Evolutionary conservation across 176 grass and related monocot species (phyloP).

Genomic region (Oryza nivara): DNA sequence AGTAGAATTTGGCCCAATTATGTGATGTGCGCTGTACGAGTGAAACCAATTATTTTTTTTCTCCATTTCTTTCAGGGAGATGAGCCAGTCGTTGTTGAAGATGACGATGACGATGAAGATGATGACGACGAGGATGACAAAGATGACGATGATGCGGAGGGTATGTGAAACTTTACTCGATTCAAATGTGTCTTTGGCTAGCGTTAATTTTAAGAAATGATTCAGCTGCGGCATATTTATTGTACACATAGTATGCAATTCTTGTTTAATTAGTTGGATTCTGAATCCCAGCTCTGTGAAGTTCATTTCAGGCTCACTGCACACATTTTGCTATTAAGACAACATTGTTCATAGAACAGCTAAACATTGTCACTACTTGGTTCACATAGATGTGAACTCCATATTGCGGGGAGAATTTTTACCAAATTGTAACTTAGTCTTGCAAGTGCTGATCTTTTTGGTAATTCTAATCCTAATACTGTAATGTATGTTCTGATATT

Average conservation of each 20-base stretch:
- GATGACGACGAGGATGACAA: slow-evolving; percentile 70
- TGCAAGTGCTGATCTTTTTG: no score
- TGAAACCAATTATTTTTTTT: neutral
- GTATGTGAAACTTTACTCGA: slow-evolving; percentile 28
- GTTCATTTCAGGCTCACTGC: no score
- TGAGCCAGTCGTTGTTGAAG: slow-evolving; percentile 45
- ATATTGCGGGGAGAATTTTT: neutral
- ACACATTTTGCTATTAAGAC: no score
- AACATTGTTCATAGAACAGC: no score
- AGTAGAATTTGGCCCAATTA: neutral
- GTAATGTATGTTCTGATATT: neutral
- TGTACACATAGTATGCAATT: neutral
- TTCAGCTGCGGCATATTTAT: no score
- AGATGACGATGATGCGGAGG: slow-evolving; percentile 59
- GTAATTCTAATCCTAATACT: neutral
- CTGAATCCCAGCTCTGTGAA: no score
- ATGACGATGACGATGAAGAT: slow-evolving; percentile 68
- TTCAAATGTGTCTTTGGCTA: neutral
- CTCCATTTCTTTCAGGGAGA: slow-evolving; percentile 40
- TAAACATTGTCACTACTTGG: no score
- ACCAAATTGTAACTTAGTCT: no score
- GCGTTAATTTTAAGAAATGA: neutral
- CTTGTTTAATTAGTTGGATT: no score
- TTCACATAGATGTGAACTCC: no score
- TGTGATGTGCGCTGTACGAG: neutral